Percentiles rank a stretch among this genome's conserved stretches.
These are phyloP conservation scores for Inga oerstediana DNA, from an alignment of 306 rosid species.

Conservation along the genomic window DNA sequence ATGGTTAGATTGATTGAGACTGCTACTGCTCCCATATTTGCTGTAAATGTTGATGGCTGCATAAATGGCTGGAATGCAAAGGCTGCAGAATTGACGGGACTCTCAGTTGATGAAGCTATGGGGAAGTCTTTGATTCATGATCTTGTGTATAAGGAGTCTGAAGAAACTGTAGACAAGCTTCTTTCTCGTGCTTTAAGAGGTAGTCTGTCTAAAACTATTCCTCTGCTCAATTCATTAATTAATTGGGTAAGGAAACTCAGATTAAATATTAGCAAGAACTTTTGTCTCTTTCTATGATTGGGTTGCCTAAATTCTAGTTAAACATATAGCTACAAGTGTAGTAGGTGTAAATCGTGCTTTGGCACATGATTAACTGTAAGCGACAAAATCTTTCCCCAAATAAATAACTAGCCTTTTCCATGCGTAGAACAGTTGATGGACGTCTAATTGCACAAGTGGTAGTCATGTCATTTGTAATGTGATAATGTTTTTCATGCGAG, in stretches of 20 bases:
- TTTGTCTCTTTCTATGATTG: constrained; percentile 7
- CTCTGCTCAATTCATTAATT: constrained; percentile 21
- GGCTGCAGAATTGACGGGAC: constrained; percentile 92
- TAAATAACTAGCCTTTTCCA: constrained; percentile 12
- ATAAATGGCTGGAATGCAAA: constrained; percentile 98
- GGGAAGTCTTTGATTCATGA: constrained; percentile 89
- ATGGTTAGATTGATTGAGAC: constrained; percentile 99
- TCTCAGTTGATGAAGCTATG: constrained; percentile 85
- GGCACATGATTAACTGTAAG: not conserved
- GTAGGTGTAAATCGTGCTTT: constrained; percentile 4
- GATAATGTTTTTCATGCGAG: not conserved
- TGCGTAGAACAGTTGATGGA: constrained; percentile 18
- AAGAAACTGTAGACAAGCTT: constrained; percentile 70
- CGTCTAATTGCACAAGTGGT: constrained; percentile 15
- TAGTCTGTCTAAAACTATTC: constrained; percentile 39
- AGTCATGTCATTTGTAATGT: constrained; percentile 20
- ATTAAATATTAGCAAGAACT: constrained; percentile 14
- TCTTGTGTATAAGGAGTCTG: constrained; percentile 82
- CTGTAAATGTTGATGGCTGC: constrained; percentile 80
- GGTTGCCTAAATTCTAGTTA: constrained; percentile 16
- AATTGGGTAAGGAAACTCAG: constrained; percentile 25
- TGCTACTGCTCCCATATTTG: constrained; percentile 98
- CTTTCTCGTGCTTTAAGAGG: constrained; percentile 84
- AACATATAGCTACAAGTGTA: constrained; percentile 19
- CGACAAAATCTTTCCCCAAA: not conserved